Conservation (phyloP, 345 rosid species). For the Citrus maxima region DNA sequence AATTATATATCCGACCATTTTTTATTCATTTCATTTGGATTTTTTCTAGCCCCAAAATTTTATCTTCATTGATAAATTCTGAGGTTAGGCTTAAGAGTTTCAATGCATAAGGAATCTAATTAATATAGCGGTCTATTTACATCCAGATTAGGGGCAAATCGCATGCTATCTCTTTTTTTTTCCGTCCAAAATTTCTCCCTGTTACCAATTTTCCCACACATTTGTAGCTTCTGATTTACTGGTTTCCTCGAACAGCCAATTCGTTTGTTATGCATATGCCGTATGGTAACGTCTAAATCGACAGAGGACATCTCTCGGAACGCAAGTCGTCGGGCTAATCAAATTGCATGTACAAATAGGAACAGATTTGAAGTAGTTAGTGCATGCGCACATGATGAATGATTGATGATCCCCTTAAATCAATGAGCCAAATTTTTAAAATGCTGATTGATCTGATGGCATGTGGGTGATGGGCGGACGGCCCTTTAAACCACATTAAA, state of each 20-base stretch:
- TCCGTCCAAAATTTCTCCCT: background rate
- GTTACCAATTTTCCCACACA: background rate
- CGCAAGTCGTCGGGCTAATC: background rate
- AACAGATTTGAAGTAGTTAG: background rate
- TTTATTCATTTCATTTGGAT: background rate
- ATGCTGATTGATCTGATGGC: no score
- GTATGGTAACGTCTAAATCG: no score
- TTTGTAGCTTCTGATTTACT: background rate
- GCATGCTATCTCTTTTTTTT: background rate
- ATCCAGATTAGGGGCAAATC: background rate
- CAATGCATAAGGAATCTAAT: background rate
- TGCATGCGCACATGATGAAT: background rate
- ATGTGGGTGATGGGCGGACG: background rate
- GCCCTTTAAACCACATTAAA: background rate
- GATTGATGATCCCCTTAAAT: no score
- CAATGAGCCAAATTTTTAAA: no score
- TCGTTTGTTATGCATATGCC: no score
- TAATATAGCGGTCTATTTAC: background rate
- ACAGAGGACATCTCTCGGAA: background rate
- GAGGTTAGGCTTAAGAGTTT: background rate
- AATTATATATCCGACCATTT: no score
- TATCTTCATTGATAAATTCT: no score
- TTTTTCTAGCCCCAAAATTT: no score
- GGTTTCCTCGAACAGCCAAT: background rate
- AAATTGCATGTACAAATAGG: background rate